Conservation (phyloP, 2,329 filamentous ascomycete genomes). For the Penicillium sp. region DNA sequence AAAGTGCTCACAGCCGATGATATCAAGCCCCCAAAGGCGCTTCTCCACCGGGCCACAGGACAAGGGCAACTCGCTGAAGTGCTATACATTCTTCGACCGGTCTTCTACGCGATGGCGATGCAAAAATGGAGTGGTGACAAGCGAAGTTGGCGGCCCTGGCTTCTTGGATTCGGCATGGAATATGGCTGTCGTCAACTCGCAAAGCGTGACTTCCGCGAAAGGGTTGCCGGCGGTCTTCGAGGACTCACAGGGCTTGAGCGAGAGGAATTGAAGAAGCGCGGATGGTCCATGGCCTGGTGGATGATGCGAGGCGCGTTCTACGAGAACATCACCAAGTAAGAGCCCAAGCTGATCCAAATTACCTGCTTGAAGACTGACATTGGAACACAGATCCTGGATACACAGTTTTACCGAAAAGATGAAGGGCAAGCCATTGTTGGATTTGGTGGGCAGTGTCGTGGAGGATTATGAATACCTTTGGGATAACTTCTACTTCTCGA, state of each 20-base stretch:
- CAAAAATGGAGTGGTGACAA: slow-evolving; percentile 67
- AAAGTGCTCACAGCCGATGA: slow-evolving; percentile 94
- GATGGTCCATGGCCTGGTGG: slow-evolving; percentile 95
- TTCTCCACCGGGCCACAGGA: slow-evolving; percentile 70
- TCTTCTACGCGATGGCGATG: slow-evolving; percentile 81
- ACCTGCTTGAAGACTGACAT: slow-evolving; percentile 23
- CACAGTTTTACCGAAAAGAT: slow-evolving; percentile 69
- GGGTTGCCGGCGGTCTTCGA: slow-evolving; percentile 66
- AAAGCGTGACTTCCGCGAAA: slow-evolving; percentile 61
- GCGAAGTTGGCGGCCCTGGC: slow-evolving; percentile 86
- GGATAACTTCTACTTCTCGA: slow-evolving; percentile 94
- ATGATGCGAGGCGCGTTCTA: slow-evolving; percentile 95
- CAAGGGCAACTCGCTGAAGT: slow-evolving; percentile 81
- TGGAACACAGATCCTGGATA: slow-evolving; percentile 50
- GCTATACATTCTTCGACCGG: slow-evolving; percentile 84
- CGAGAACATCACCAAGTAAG: slow-evolving; percentile 74
- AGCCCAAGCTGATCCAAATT: slow-evolving; percentile 5
- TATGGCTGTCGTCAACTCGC: slow-evolving; percentile 82
- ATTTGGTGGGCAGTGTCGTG: slow-evolving; percentile 76
- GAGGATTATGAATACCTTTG: slow-evolving; percentile 97
- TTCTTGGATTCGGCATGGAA: slow-evolving; percentile 79
- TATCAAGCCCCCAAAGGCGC: slow-evolving; percentile 82
- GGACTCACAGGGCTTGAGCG: slow-evolving; percentile 79
- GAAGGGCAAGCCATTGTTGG: slow-evolving; percentile 68
- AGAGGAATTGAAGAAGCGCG: slow-evolving; percentile 82